Percentiles rank a stretch among this genome's conserved stretches.
These are phyloP conservation scores for Austroboletus sp. DNA, from an alignment of 1,284 basidiomycete genomes.

Conservation along the genomic window DNA sequence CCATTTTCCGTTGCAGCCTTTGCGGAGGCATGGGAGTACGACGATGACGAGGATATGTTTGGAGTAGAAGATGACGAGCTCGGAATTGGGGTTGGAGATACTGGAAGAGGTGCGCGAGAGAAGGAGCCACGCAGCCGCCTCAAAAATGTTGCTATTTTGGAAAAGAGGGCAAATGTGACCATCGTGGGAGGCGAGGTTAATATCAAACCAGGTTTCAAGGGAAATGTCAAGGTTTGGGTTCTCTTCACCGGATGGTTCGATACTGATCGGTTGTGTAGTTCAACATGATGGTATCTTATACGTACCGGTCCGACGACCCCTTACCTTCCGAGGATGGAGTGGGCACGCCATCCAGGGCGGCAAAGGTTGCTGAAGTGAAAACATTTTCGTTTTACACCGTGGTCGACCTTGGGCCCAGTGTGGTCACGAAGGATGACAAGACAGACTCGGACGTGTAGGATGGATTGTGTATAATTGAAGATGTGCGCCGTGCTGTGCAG, in stretches of 20 bases:
- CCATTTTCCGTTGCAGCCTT: constrained; percentile 80
- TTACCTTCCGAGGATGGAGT: constrained; percentile 54
- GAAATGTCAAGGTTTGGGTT: constrained; percentile 61
- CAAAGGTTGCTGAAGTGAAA: constrained; percentile 62
- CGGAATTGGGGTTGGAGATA: constrained; percentile 36
- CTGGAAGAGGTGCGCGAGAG: constrained; percentile 32
- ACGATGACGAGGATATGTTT: constrained; percentile 84
- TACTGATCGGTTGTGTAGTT: constrained; percentile 48
- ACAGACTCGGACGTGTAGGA: constrained; percentile 25
- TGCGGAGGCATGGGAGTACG: constrained; percentile 93
- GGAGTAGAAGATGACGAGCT: constrained; percentile 64
- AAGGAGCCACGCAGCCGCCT: constrained; percentile 46
- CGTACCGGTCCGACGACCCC: constrained; percentile 83
- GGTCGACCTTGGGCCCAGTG: constrained; percentile 67
- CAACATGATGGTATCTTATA: constrained; percentile 87
- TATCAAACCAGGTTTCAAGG: constrained; percentile 66
- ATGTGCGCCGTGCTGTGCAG: no score
- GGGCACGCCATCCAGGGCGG: constrained; percentile 42
- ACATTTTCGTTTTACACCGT: constrained; percentile 82
- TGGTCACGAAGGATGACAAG: constrained; percentile 53
- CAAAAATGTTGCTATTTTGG: constrained; percentile 71
- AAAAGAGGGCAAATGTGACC: constrained; percentile 81
- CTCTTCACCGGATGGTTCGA: not conserved
- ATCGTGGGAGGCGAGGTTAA: constrained; percentile 78
- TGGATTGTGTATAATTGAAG: not conserved